Evolutionary conservation across 2,329 filamentous ascomycete genomes (phyloP), one percentile per base, ranked within the genome.

Genomic region (Beauveria medogensis): DNA sequence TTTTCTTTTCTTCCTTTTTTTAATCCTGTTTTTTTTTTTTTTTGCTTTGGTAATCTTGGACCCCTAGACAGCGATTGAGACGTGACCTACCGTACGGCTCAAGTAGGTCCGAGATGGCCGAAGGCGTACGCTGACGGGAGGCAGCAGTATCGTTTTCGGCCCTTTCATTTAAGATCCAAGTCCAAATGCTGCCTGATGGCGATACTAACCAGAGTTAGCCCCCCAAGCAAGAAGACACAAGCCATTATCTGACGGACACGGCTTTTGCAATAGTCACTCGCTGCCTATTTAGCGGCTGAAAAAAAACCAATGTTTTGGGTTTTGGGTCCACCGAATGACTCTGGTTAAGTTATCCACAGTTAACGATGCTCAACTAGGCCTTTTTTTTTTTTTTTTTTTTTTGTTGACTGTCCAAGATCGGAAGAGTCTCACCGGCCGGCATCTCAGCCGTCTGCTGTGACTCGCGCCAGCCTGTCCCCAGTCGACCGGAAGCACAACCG

Each of bases 261-360:
- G 18, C 24, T 18, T 46, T 46, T 34, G 20, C 9, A n/a, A 40
- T 10, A 40, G 20, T 18, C 26, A 30, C 20, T 37, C 5, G 43
- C 40, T 57, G 20, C 20, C 55, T 50, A n/a, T n/a, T n/a, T n/a
- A 34, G 46, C 46, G 55, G 55, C 55, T 57, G 55, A 57, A 24
- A 40, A 57, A 30, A 28, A 28, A 28, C 30, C 43, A 43, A 57
- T 57, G 40, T 24, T 22, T 7, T 7, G 16, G 44, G 40, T 24
- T 22, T 7, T 7, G 20, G 44, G 18, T 48, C 55, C 46, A 50
- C 44, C 22, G 41, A 7, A 41, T 40, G 44, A 57, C 44, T 57
- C 55, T 57, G 41, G 20, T 30, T 37, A 46, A 34, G 30, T 55
- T 16, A 30, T 43, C 30, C 3, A 41, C 20, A 54, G 34, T 14